Conservation (phyloP, 345 rosid species). For the Corymbia maculata region DNA sequence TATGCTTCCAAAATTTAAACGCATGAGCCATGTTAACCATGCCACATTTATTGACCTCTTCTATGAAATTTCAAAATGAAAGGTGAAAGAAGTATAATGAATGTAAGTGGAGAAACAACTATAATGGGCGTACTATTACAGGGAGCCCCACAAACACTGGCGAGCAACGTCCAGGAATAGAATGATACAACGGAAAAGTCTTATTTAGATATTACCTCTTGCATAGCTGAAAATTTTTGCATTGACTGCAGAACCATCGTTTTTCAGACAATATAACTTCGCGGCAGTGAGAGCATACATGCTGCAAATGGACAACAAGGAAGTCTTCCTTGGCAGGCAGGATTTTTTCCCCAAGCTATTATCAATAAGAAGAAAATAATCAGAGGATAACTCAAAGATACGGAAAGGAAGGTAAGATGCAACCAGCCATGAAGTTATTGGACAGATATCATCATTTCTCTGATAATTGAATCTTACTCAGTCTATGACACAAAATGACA, state of each 20-base stretch:
- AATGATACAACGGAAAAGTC: neutral
- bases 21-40: neutral
- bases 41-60: neutral
- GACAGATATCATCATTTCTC: neutral
- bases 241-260: conserved; percentile 51
- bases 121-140: neutral
- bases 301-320: conserved; percentile 44
- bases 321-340: conserved; percentile 43
- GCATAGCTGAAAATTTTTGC: conserved; percentile 64
- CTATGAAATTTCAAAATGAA: neutral
- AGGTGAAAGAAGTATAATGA: neutral
- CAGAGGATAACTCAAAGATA: neutral
- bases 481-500: neutral
- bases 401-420: neutral
- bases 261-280: conserved; percentile 32
- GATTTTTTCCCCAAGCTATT: conserved; percentile 41
- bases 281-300: conserved; percentile 38
- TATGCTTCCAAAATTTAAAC: neutral
- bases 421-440: neutral
- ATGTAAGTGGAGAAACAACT: neutral
- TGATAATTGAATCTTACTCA: neutral
- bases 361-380: neutral
- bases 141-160: neutral
- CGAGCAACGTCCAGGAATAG: neutral
- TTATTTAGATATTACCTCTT: conserved; percentile 26